Evolutionary conservation across 176 grass and related monocot genomes (phyloP), one percentile per base, ranked within the genome.

Genomic region (Coix lacrymajobi): DNA sequence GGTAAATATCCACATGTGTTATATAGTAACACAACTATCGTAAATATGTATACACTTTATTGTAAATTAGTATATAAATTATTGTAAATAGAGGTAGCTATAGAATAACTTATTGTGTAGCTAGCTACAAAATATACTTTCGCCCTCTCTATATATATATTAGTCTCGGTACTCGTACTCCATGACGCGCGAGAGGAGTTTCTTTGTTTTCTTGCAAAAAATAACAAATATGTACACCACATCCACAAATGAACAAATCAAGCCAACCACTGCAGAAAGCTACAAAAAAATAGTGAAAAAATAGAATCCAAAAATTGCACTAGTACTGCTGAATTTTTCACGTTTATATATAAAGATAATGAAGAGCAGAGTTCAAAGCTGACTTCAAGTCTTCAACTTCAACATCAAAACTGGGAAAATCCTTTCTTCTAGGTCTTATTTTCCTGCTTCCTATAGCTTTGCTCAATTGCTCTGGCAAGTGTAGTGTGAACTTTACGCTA

Each of bases 321-420:
- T 14, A 61, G 8, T 10, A 65, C 44, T 33, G 17, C 67, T 0
- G 36, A 69, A 78, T 24, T 13, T 13, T 76, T 56, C 19, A 8
- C 8, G 0, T 61, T 41, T 43, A 9, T 28, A 28, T 8, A 39
- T 60, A 62, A 62, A 46, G 39, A 64, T 3, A 11, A 10, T 31
- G 15, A 29, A 71, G 16, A 29, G 26, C 6, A 29, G 16, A 66
- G 3, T 51, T 51, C 14, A 48, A 67, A 6, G 5, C 22, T 34
- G 30, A 19, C 20, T 5, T 20, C 44, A 66, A 15, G 30, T 79
- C 33, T 72, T 62, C 12, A 66, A 26, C 28, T 44, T 44, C 8
- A 58, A 28, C 20, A 68, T 58, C 43, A 69, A 81, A 87, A 48
- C 3, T 71, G 52, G 6, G 13, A 85, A 77, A 78, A 70, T 22